These are phyloP conservation scores for Ceratocystis albifundus DNA, from an alignment of 2,329 filamentous ascomycete genomes.

Conservation along the genomic window DNA sequence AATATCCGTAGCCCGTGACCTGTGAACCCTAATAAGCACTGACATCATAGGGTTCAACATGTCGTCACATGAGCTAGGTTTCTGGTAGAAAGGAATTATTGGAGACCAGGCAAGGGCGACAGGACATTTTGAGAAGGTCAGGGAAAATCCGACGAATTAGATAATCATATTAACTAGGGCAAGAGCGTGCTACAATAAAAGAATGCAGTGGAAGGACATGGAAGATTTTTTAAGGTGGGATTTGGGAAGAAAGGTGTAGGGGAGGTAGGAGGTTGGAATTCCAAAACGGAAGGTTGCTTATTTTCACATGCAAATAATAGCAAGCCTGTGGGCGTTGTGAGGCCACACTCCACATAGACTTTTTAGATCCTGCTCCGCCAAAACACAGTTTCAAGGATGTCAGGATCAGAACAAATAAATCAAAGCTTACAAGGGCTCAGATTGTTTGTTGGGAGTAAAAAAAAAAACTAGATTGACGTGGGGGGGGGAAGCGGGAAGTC, in stretches of 20 bases:
- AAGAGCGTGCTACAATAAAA: background rate
- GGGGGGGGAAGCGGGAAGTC: conserved; percentile 2
- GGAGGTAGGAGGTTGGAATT: background rate
- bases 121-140: background rate
- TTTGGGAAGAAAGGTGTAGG: background rate
- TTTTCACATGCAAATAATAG: conserved; percentile 13
- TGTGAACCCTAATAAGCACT: background rate
- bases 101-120: background rate
- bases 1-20: no score
- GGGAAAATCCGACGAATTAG: background rate
- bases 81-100: background rate
- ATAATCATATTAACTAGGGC: background rate
- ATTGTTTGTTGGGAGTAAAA: conserved; percentile 4
- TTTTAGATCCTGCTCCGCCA: background rate
- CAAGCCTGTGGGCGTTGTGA: background rate
- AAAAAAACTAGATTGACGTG: background rate
- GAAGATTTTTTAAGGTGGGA: background rate
- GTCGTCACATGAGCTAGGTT: background rate
- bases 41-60: background rate
- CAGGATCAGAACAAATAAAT: background rate
- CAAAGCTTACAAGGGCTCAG: background rate
- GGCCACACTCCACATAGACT: background rate
- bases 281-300: background rate
- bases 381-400: background rate
- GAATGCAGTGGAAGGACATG: conserved; percentile 3